Base-by-base conservation (phyloP, 441 rosid genomes). In the Cnidoscolus chayamansa region DNA sequence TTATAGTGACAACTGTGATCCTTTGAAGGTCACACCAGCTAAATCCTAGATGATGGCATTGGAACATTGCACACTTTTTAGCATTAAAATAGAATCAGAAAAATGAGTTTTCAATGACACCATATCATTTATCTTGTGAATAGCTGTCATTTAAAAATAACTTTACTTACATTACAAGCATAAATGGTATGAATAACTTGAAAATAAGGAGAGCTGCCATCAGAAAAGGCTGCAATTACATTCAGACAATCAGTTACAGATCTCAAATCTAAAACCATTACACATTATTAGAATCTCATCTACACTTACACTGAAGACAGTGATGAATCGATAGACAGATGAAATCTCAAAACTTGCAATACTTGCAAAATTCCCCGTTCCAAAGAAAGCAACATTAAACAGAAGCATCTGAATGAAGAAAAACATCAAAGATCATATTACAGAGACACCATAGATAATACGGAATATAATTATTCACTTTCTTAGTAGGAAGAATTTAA, bases 311-410 rank as follows among this genome's bases (percentile, higher is more conserved):
- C 93, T 94, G 87, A 94, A 94, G 82, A 94, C 77, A 45, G 97
- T 94, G 85, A 94, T 88, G 81, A 94, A 94, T 56, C 98, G 85
- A 70, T 92, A 94, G 53, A 94, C 97, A 40, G 97, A 94, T 66
- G 97, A 94, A 76, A 94, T 94, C 90, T 94, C 98, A 76, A 94
- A 94, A 83, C 98, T 94, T 68, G 98, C 98, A 79, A 94, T 94
- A 81, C 97, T 94, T 67, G 97, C 97, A 72, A 94, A 94, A 84
- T 92, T 94, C 55, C 99, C 97, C 60, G 98, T 92, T 74, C 98
- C 98, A 13, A 92, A 94, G 90, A 94, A 94, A 43, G 98, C 97
- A 10, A 94, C 91, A 71, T 94, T 90, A 82, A 94, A 91, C 65
- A 93, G 78, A 73, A 94, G 93, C 97, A 92, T 75, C 98, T 94